Conservation (phyloP, 129 eudicot species). For the Tagetes erecta region DNA sequence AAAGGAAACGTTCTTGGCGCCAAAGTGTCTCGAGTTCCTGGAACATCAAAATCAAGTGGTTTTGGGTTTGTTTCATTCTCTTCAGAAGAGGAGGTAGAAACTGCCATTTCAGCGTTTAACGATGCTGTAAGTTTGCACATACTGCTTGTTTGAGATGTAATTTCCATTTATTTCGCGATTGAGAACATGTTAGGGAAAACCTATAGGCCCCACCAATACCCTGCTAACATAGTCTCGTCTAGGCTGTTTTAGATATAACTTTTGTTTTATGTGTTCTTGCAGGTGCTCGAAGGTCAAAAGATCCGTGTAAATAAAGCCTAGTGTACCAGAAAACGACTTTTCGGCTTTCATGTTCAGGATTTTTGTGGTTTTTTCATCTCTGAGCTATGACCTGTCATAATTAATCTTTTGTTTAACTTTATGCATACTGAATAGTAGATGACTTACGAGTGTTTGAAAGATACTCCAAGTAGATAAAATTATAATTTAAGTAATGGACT, state of each 20-base stretch:
- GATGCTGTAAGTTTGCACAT: constrained; percentile 54
- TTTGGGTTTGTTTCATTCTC: constrained; percentile 83
- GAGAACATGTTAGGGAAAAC: background rate
- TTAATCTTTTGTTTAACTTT: background rate
- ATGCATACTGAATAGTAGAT: background rate
- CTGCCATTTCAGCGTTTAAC: constrained; percentile 68
- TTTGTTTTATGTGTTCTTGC: constrained; percentile 29
- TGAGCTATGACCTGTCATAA: constrained; percentile 16
- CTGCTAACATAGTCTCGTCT: background rate
- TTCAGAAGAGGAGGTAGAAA: constrained; percentile 87
- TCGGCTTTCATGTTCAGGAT: constrained; percentile 21
- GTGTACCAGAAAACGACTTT: constrained; percentile 24
- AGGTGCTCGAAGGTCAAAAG: constrained; percentile 86
- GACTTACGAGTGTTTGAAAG: background rate
- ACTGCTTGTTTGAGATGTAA: background rate
- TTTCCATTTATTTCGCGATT: background rate
- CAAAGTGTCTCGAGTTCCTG: constrained; percentile 83
- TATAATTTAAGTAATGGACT: background rate
- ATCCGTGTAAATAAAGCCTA: constrained; percentile 87
- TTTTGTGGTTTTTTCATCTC: constrained; percentile 11
- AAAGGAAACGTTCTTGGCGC: constrained; percentile 87
- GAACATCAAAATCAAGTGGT: constrained; percentile 85
- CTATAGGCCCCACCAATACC: background rate
- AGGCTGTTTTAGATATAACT: background rate
- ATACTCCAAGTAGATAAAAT: background rate